These are phyloP conservation scores for Phlebopus sp. DNA, from an alignment of 1,284 basidiomycete genomes.

Conservation along the genomic window DNA sequence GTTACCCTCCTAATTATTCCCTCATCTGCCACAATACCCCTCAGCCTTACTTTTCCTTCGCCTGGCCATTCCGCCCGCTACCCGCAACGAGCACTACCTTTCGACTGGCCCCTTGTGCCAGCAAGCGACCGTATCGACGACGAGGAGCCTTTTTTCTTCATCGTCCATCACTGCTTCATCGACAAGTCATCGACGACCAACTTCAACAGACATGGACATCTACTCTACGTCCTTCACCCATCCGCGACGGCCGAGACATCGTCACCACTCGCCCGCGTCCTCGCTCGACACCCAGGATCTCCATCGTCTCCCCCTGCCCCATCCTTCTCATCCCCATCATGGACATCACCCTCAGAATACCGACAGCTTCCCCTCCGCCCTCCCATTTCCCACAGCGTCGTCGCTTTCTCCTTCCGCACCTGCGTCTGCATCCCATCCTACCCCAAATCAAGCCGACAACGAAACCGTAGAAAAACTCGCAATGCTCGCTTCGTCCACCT, in stretches of 20 bases:
- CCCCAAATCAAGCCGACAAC: slow-evolving; percentile 47
- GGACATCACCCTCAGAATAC: slow-evolving; percentile 21
- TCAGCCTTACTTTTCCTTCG: too few species aligned
- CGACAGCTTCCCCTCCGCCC: slow-evolving; percentile 35
- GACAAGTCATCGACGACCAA: not conserved
- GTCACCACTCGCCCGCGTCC: slow-evolving; percentile 55
- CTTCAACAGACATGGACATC: slow-evolving; percentile 69
- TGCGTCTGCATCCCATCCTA: slow-evolving; percentile 28
- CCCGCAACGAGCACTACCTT: not conserved
- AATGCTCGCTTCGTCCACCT: slow-evolving; percentile 75
- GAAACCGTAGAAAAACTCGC: slow-evolving; percentile 82
- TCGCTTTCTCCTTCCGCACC: too few species aligned
- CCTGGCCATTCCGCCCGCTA: not conserved
- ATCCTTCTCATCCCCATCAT: not conserved
- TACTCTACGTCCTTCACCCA: slow-evolving; percentile 91
- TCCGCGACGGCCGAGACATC: slow-evolving; percentile 71
- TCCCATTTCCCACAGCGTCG: slow-evolving; percentile 30
- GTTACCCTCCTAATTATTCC: slow-evolving; percentile 3
- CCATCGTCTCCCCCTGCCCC: slow-evolving; percentile 44
- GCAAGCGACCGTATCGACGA: slow-evolving; percentile 1
- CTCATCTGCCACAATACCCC: not conserved
- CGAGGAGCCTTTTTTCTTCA: not conserved
- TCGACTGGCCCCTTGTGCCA: slow-evolving; percentile 18
- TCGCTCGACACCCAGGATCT: slow-evolving; percentile 61
- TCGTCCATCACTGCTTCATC: not conserved